Evolutionary conservation across 2,329 filamentous ascomycete species (phyloP), one percentile per base, ranked within the genome.

Genomic region (Nigrospora osmanthi): DNA sequence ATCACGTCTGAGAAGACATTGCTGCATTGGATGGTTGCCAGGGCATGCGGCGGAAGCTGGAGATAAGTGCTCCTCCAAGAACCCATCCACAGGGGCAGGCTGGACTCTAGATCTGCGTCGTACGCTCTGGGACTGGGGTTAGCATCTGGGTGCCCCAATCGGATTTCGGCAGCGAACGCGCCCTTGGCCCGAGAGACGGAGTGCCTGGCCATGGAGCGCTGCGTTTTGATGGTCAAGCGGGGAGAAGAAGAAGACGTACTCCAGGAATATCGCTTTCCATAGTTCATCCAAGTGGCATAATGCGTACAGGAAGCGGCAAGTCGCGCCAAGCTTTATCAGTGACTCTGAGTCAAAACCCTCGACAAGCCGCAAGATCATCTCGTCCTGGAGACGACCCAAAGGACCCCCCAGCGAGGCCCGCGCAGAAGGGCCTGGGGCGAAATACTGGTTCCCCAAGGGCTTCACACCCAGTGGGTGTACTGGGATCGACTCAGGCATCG

Each of bases 1-100:
- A 97, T 74, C 9, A 87, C 82, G 64, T 98, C 91, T 13, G 91
- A 96, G 64, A 87, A 97, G 42, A 97, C 80, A 55, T 82, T 80
- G 42, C 75, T 75, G 66, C 90, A 95, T 54, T 85, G 76, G 33
- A 95, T 69, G 12, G 66, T 70, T 34, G 80, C 73, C 40, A 77
- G 71, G 46, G 73, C 68, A 13, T 65, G 62, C 16, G 58, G 49
- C 1, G 71, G 61, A 13, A 87, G 69, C 33, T 74, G 73, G 35
- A 95, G 73, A 54, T 84, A 79, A 1, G 89, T 94, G 30, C 83
- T 80, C 53, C 87, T 82, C 91, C 91, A 97, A 43, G 86, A 85
- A 38, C 88, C 87, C 56, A 73, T 79, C 91, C 90, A 96, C 47
- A 68, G 66, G 51, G 42, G 39, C 40, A 39, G 19, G n/a, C 11